phyloP scores from a whole-genome alignment of 2,329 filamentous ascomycete species.

The Microthyrium microscopicum region DNA sequence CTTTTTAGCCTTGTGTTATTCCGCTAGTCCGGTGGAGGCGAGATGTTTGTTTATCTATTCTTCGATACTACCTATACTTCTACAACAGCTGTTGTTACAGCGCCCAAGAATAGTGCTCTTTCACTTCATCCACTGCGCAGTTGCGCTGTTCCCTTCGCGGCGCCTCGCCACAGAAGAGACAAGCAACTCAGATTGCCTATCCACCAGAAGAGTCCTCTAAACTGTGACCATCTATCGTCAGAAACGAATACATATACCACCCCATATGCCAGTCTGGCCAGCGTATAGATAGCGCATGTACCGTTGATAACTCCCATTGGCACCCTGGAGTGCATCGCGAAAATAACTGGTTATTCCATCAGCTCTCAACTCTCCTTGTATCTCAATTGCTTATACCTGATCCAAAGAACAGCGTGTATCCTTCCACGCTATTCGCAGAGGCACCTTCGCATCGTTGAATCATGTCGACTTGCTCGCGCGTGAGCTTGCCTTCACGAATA shows the following conservation, averaged over 20 bases:
- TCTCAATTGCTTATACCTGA: neutral
- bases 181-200: conserved; percentile 1
- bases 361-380: too few species aligned
- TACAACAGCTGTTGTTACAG: too few species aligned
- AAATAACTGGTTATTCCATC: too few species aligned
- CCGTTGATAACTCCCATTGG: neutral
- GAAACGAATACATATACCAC: neutral
- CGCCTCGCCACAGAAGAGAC: neutral
- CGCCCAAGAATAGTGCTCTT: too few species aligned
- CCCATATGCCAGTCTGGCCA: conserved; percentile 2
- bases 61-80: too few species aligned
- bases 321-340: too few species aligned
- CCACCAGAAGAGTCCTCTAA: neutral
- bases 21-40: too few species aligned
- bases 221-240: conserved; percentile 2
- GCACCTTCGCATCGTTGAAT: neutral
- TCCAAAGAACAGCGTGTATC: neutral
- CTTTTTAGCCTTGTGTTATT: too few species aligned
- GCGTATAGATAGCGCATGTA: neutral
- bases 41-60: too few species aligned
- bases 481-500: neutral
- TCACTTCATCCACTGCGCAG: too few species aligned
- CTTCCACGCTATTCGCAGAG: conserved; percentile 1
- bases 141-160: too few species aligned
- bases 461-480: conserved; percentile 1